These are phyloP conservation scores for Aureobasidium uvarum DNA, from an alignment of 2,329 filamentous ascomycete species.

Conservation along the genomic window DNA sequence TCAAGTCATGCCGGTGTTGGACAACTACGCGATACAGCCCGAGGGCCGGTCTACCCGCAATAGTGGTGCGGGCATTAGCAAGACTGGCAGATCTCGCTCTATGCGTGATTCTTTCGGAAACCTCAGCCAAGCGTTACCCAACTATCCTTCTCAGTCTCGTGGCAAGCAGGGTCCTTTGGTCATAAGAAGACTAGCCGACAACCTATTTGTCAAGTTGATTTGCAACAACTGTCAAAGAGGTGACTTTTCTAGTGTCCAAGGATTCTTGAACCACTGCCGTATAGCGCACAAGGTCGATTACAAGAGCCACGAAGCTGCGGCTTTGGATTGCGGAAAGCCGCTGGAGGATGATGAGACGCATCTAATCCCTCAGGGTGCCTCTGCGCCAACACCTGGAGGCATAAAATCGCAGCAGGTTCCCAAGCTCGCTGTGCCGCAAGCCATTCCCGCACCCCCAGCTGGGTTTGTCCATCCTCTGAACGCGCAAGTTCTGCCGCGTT, in stretches of 20 bases:
- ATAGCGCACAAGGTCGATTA: slow-evolving; percentile 92
- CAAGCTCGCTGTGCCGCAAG: slow-evolving; percentile 4
- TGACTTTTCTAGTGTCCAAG: slow-evolving; percentile 94
- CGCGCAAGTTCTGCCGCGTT: slow-evolving; percentile 26
- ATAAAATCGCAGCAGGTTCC: slow-evolving; percentile 26
- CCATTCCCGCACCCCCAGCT: background rate
- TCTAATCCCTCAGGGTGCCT: slow-evolving; percentile 26
- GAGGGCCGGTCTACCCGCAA: slow-evolving; percentile 81
- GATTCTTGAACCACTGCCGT: slow-evolving; percentile 98
- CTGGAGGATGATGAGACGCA: slow-evolving; percentile 65
- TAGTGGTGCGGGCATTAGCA: slow-evolving; percentile 59
- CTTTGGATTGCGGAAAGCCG: slow-evolving; percentile 78
- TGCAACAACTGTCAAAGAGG: slow-evolving; percentile 83
- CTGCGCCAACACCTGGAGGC: slow-evolving; percentile 8
- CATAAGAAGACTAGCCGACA: slow-evolving; percentile 78
- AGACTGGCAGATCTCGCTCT: slow-evolving; percentile 54
- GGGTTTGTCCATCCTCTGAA: slow-evolving; percentile 28
- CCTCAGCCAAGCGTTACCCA: slow-evolving; percentile 51
- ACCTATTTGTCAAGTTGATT: slow-evolving; percentile 81
- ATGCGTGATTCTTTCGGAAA: slow-evolving; percentile 60
- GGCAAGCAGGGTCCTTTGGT: slow-evolving; percentile 70
- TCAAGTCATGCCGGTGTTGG: slow-evolving; percentile 29
- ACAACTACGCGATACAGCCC: slow-evolving; percentile 30
- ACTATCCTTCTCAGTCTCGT: slow-evolving; percentile 69
- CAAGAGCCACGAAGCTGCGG: slow-evolving; percentile 94